Conservation (phyloP, 495 filamentous ascomycete species). For the Aspergillus kassunensis region DNA sequence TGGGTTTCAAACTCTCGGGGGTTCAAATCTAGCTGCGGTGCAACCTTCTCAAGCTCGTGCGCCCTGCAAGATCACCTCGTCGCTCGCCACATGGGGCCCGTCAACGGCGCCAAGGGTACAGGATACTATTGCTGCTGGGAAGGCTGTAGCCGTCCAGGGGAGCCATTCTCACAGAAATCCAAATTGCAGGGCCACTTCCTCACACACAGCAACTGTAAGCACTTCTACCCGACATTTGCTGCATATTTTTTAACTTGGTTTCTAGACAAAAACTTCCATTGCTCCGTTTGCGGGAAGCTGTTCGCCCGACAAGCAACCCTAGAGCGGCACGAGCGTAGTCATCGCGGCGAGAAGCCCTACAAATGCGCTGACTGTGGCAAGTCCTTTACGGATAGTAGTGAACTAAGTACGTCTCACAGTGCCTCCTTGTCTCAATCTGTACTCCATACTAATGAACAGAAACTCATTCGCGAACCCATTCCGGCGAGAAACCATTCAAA, state of each 20-base stretch:
- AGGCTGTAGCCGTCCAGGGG: conserved; percentile 42
- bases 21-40: conserved; percentile 30
- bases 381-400: conserved; percentile 47
- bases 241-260: background rate
- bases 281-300: conserved; percentile 43
- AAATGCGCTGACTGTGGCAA: conserved; percentile 43
- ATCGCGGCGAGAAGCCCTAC: conserved; percentile 50
- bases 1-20: conserved; percentile 33
- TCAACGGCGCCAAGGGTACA: conserved; percentile 41
- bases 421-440: background rate
- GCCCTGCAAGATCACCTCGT: conserved; percentile 44
- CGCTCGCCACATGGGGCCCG: conserved; percentile 35
- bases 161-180: conserved; percentile 48
- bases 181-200: conserved; percentile 49
- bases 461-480: conserved; percentile 50
- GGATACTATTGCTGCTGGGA: conserved; percentile 50
- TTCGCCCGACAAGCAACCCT: conserved; percentile 47
- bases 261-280: conserved; percentile 45
- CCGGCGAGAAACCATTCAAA: conserved; percentile 49
- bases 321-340: conserved; percentile 50
- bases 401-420: conserved; percentile 41
- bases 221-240: background rate
- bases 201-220: conserved; percentile 46
- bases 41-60: conserved; percentile 31
- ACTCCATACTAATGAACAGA: conserved; percentile 27